Conservation (phyloP, 495 filamentous ascomycete species). For the Rhizodiscina lignyota region DNA sequence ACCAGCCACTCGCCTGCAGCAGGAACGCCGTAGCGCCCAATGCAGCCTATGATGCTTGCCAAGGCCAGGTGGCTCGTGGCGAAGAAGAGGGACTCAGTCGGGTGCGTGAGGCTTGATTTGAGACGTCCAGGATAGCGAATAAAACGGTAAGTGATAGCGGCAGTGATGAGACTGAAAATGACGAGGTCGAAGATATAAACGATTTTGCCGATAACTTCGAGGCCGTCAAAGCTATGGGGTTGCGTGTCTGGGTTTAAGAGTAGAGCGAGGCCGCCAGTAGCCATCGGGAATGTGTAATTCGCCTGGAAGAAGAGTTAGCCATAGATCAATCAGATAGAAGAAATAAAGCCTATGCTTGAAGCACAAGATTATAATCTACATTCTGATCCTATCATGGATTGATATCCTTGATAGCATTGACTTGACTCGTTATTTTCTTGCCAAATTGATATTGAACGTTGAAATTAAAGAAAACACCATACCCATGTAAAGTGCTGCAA, state of each 20-base stretch:
- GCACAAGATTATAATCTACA: too few species aligned
- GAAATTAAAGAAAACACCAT: too few species aligned
- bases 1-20: slow-evolving; percentile 20
- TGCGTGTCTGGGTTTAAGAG: slow-evolving; percentile 10
- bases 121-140: slow-evolving; percentile 3
- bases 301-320: too few species aligned
- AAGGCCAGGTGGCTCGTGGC: slow-evolving; percentile 12
- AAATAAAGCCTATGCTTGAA: too few species aligned
- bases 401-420: too few species aligned
- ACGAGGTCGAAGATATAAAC: slow-evolving; percentile 30
- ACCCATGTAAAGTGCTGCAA: too few species aligned
- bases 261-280: slow-evolving; percentile 12
- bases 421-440: too few species aligned
- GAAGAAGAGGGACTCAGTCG: slow-evolving; percentile 11
- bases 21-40: slow-evolving; percentile 12
- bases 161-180: slow-evolving; percentile 38
- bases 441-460: too few species aligned
- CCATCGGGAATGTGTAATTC: slow-evolving; percentile 17
- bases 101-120: slow-evolving; percentile 9
- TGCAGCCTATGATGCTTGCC: slow-evolving; percentile 9
- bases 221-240: slow-evolving; percentile 13
- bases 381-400: too few species aligned
- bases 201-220: slow-evolving; percentile 20
- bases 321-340: too few species aligned
- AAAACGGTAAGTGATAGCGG: slow-evolving; percentile 27